A percentile compares a stretch with the other conserved stretches of the same genome.
phyloP scores from a whole-genome alignment of 1,284 basidiomycete genomes.

The Earliella scabrosa region DNA sequence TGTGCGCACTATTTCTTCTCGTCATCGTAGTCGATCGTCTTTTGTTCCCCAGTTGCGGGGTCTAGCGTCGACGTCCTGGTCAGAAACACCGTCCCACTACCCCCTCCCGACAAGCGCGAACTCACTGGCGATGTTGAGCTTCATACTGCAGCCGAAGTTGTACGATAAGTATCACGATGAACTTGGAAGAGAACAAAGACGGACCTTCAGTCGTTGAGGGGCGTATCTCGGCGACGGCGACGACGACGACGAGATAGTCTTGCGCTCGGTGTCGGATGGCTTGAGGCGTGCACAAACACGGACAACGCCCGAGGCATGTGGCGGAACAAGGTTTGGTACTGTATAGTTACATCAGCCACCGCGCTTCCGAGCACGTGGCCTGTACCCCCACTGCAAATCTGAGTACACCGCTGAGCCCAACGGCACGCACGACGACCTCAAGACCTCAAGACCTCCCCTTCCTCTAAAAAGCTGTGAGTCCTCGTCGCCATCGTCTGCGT shows the following conservation, averaged over 20 bases:
- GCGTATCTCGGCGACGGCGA: slow-evolving; percentile 42
- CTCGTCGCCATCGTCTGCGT: background rate
- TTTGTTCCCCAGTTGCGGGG: slow-evolving; percentile 97
- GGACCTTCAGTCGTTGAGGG: slow-evolving; percentile 35
- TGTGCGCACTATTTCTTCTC: slow-evolving; percentile 81
- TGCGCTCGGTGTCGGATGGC: slow-evolving; percentile 38
- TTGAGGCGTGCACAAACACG: slow-evolving; percentile 31
- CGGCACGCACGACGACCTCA: slow-evolving; percentile 49
- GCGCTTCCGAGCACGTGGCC: slow-evolving; percentile 41
- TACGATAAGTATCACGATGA: slow-evolving; percentile 18
- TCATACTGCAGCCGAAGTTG: slow-evolving; percentile 63
- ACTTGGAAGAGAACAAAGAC: slow-evolving; percentile 9
- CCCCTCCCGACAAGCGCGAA: slow-evolving; percentile 24
- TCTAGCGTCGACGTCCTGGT: slow-evolving; percentile 46
- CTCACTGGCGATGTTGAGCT: slow-evolving; percentile 96
- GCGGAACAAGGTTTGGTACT: slow-evolving; percentile 49
- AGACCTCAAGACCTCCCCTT: slow-evolving; percentile 41
- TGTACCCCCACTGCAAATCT: slow-evolving; percentile 16
- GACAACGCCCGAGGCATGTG: slow-evolving; percentile 27
- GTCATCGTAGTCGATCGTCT: slow-evolving; percentile 93
- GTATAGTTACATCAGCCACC: slow-evolving; percentile 44
- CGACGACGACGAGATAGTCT: slow-evolving; percentile 41
- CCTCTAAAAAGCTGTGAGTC: slow-evolving; percentile 42
- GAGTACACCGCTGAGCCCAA: slow-evolving; percentile 33
- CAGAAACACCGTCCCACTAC: slow-evolving; percentile 12